Evolutionary conservation across 305 asterid genomes (phyloP), one percentile per base, ranked within the genome.

Genomic region (Coffea humblotiana): DNA sequence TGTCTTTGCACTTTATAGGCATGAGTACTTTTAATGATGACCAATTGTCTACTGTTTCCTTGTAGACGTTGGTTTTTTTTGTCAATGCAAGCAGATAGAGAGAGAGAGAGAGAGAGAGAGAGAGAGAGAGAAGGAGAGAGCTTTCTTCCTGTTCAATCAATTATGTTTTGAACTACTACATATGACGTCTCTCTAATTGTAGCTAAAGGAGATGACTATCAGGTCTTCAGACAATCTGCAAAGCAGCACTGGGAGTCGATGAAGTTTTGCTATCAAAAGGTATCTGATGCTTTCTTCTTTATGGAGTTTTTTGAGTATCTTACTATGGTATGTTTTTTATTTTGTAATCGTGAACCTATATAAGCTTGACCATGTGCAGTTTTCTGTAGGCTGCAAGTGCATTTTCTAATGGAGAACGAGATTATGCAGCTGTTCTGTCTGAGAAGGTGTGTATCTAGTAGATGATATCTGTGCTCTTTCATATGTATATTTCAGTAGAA

Each of bases 241-340:
- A 90, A 87, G 80, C 88, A 87, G 83, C 97, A 94, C 87, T 96
- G 94, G 94, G 91, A 83, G 80, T 92, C 97, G 2, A 91, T 89
- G 97, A 96, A 87, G 80, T 89, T 90, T 35, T 89, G 89, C 84
- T 94, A 90, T 91, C 97, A 91, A 83, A 94, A 89, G 94, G 98
- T 95, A 65, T 67, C 78, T 78, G 67, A 72, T 76, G 6, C 18
- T 83, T 54, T 40, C 43, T 25, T 75, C 35, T 32, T 43, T 52
- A 45, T 79, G 21, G 75, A 21, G 58, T 76, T 40, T 51, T 61
- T 21, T 27, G 19, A 67, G 63, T 25, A 0, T 66, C 64, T 72
- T 69, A 52, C 70, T 75, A 32, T 70, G 75, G 61, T 76, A 72
- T 58, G 40, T 29, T 67, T 70, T 80, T 66, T 65, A 77, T 65